Base-by-base conservation (phyloP, 1,284 basidiomycete genomes). In the Stereum hirsutum region DNA sequence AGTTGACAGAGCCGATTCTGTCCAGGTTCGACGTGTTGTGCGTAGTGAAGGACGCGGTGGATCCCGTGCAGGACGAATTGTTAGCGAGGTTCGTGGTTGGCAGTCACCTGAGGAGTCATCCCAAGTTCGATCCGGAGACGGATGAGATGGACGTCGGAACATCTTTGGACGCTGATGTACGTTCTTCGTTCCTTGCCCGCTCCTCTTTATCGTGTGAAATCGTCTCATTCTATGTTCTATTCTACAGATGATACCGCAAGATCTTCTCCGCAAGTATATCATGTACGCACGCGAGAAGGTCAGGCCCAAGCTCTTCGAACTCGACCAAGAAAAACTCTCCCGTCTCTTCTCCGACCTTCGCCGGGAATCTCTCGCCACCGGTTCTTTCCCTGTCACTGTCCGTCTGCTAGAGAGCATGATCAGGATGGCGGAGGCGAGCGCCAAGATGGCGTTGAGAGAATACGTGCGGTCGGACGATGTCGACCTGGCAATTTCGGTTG, bases 381-480 rank as follows among this genome's bases (percentile, higher is more conserved):
- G 95, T 27, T 97, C 92, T 17, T 97, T 91, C 68, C 95, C 95
- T 3, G 97, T 99, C 60, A 99, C 96, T 4, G 89, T 99, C 38
- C 88, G 96, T 50, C 96, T 98, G 59, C 66, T 99, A 48, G 96
- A 99, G 66, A 94, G 90, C 59, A 98, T 97, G 89, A 99, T 99
- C 63, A 83, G 96, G 35, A 99, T 99, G 96, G 81, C 92, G 1
- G 95, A 99, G 63, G 94, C 96, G 12, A 92, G 88, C 54, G 96
- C 95, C 36, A 97, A 97, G 72, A 99, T 99, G 95, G 86, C 94
- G 46, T 69, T 99, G 49, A 76, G 96, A 40, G 96, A 99, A 63
- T 97, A 90, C 57, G 96, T 99, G 38, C 80, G 96, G 31, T 72
- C 82, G 11, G 96, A 99, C 62, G 96, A 99, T 60, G 94, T 99